phyloP scores from a whole-genome alignment of 1,284 basidiomycete genomes.

The Macrocybe sp. region DNA sequence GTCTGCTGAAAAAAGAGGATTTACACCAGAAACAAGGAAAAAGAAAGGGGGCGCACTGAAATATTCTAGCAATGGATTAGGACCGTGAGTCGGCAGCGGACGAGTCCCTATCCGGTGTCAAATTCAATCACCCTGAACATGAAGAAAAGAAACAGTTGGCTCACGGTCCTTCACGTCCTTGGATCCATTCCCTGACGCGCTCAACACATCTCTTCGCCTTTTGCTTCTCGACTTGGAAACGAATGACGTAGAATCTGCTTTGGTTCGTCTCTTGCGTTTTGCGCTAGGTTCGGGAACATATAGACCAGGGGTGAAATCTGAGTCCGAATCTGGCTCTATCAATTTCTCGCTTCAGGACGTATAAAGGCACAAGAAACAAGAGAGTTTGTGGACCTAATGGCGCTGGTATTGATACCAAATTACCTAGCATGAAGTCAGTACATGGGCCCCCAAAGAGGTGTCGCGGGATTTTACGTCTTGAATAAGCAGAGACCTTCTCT shows the following conservation, averaged over 20 bases:
- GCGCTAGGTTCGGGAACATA: constrained; percentile 32
- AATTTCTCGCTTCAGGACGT: constrained; percentile 9
- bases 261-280: constrained; percentile 22
- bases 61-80: constrained; percentile 32
- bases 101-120: constrained; percentile 5
- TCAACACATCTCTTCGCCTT: constrained; percentile 9
- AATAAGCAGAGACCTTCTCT: constrained; percentile 19
- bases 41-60: constrained; percentile 25
- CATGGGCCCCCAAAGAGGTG: background rate
- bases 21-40: background rate
- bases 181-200: background rate
- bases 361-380: background rate
- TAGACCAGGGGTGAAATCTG: constrained; percentile 48
- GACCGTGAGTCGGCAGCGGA: constrained; percentile 5
- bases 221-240: constrained; percentile 2
- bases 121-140: no score
- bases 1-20: constrained; percentile 17
- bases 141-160: background rate
- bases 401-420: constrained; percentile 21
- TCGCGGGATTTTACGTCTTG: constrained; percentile 16
- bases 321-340: constrained; percentile 45
- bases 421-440: constrained; percentile 14
- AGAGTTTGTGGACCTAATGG: constrained; percentile 20
- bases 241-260: constrained; percentile 4
- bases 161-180: background rate